Evolutionary conservation across 2,329 filamentous ascomycete species (phyloP), one percentile per base, ranked within the genome.

Genomic region (Fusarium burgessii): DNA sequence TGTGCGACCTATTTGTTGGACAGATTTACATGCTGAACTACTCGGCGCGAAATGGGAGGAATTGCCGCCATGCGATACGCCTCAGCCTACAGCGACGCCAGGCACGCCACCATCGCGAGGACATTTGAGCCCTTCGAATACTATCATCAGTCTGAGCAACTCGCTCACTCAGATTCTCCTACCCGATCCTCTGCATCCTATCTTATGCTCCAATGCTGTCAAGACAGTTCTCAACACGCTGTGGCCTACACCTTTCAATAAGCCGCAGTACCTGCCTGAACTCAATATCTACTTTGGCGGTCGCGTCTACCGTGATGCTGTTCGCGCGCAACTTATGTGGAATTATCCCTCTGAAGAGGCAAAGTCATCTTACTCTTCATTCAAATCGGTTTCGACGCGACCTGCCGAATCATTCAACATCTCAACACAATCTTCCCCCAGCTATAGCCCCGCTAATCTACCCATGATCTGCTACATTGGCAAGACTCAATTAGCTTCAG

Each of bases 1-100:
- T 63, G 78, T 86, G 50, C 81, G 83, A 29, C 88, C 88, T 4
- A 84, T 88, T 47, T 84, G 82, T 74, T 90, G 88, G 88, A 88
- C 84, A 18, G 87, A 89, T 58, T 61, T 81, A 2, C 88, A 90
- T 64, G 73, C 81, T 13, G 76, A 79, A 45, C 77, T 88, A 4
- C 84, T 89, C 9, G 83, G 82, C 27, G 84, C 81, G 18, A 77
- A 77, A 45, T 89, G 88, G 77, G 65, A 78, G 29, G 79, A 84
- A 70, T 78, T 82, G 17, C 80, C 84, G 18, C 75, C 81, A 8
- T 82, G 84, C 73, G 78, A 79, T 40, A 82, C 77, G 9, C 84
- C 85, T 4, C 73, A 81, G 5, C 85, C 85, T 2, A 68, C 68
- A 15, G 73, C 76, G 17, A 46, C 77, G 9, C 74, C 77, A 25